Base-by-base conservation (phyloP, 1,284 basidiomycete genomes). In the Grifola frondosa region DNA sequence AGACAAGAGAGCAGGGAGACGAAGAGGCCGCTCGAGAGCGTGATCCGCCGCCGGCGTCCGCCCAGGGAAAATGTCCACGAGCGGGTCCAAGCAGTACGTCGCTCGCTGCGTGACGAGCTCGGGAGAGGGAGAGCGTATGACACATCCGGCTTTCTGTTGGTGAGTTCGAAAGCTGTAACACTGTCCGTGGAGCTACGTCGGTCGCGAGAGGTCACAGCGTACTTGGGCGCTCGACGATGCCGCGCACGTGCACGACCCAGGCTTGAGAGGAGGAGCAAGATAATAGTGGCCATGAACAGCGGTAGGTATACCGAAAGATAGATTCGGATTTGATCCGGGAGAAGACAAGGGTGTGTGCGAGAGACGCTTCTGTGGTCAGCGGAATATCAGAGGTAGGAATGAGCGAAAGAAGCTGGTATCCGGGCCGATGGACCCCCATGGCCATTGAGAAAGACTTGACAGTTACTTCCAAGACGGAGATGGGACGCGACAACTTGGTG, bases 321-420 rank as follows among this genome's bases (percentile, higher is more conserved):
- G 36, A 81, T 74, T 25, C 68, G 66, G 23, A 75, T 57, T 49
- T 82, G 80, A 59, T 81, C 73, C 0, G 81, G 82, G 4, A 85
- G 67, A 44, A 76, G 54, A 59, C 82, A 85, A 7, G 73, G 69
- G 60, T 55, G 51, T 80, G 70, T n/a, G 71, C 70, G 42, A 65
- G 66, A 62, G 45, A 51, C 48, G 46, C 58, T 13, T 42, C 51
- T 4, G 49, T 43, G 43, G 37, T 7, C n/a, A 8, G 43, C 35
- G 30, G 40, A 45, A 31, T 17, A 26, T 37, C 1, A 16, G 40
- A 28, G 3, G 69, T 67, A 7, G 69, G 62, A 12, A 69, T 61
- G 21, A 84, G 71, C 4, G 80, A 78, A 37, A 86, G 67, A n/a
- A 86, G 69, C 51, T 81, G 78, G 58, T 82, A 79, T 19, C 81